phyloP scores from a whole-genome alignment of 148 eudicot species.

The Suaeda aralocaspica region DNA sequence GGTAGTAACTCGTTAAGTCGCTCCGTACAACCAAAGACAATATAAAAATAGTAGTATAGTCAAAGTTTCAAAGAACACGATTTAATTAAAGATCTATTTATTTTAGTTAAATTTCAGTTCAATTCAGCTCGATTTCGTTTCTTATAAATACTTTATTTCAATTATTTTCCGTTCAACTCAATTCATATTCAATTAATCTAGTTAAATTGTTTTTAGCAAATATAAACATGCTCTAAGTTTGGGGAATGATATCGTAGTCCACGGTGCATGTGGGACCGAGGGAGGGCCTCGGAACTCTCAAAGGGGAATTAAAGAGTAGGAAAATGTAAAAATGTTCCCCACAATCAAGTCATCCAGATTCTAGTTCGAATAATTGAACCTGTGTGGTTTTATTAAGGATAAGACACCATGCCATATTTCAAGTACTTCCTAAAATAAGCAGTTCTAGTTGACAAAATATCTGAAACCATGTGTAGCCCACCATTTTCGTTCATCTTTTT shows the following conservation, averaged over 20 bases:
- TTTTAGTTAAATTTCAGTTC: too few relatives aligned
- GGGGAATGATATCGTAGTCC: too few relatives aligned
- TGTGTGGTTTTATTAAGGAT: background rate
- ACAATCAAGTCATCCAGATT: background rate
- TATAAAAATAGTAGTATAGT: too few relatives aligned
- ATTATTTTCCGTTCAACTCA: too few relatives aligned
- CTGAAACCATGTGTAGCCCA: constrained; percentile 4
- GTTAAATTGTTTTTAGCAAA: background rate
- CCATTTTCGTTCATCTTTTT: background rate
- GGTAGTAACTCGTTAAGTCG: too few relatives aligned
- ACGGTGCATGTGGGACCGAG: constrained; percentile 11
- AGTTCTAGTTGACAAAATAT: background rate
- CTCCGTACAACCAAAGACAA: too few relatives aligned
- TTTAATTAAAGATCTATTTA: too few relatives aligned
- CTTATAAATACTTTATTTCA: too few relatives aligned
- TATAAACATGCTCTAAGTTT: too few relatives aligned
- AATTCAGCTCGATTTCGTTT: too few relatives aligned
- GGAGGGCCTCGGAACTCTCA: constrained; percentile 12
- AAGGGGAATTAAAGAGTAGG: background rate
- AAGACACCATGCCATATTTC: background rate
- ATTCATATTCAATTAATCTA: too few relatives aligned
- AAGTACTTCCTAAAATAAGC: background rate
- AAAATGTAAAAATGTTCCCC: background rate
- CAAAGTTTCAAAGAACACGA: too few relatives aligned
- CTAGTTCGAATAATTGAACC: background rate